phyloP scores from a whole-genome alignment of 2,329 filamentous ascomycete genomes.

The Fusarium sp. region DNA sequence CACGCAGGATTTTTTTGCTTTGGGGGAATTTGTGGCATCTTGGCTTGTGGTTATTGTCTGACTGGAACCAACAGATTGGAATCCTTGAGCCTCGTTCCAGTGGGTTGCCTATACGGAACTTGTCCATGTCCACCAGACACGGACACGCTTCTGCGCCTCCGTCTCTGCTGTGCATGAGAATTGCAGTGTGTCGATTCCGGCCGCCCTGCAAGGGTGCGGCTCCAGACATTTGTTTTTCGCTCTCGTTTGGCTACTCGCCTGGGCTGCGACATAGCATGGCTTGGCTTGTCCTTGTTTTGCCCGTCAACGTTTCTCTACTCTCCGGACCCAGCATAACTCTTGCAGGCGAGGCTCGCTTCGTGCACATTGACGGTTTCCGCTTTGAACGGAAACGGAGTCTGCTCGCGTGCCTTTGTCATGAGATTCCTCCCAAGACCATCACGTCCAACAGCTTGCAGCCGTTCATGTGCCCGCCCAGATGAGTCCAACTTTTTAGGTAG shows the following conservation, averaged over 20 bases:
- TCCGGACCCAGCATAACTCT: not conserved
- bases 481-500: not conserved
- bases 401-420: slow-evolving; percentile 35
- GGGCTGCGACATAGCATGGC: not conserved
- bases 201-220: slow-evolving; percentile 18
- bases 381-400: slow-evolving; percentile 19
- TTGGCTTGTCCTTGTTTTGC: not conserved
- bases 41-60: slow-evolving; percentile 21
- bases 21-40: slow-evolving; percentile 13
- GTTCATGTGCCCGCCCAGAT: not conserved
- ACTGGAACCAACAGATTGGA: slow-evolving; percentile 31
- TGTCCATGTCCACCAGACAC: slow-evolving; percentile 16
- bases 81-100: slow-evolving; percentile 35
- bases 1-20: slow-evolving; percentile 23
- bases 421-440: slow-evolving; percentile 1
- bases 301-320: not conserved
- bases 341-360: not conserved
- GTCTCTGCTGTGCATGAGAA: slow-evolving; percentile 32
- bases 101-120: slow-evolving; percentile 26
- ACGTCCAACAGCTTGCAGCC: not conserved
- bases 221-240: slow-evolving; percentile 5
- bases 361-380: not conserved
- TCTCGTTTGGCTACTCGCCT: not conserved
- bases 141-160: slow-evolving; percentile 25
- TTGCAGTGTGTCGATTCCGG: slow-evolving; percentile 12